These are phyloP conservation scores for Fraxinus nigra DNA, from an alignment of 305 asterid species.

Conservation along the genomic window DNA sequence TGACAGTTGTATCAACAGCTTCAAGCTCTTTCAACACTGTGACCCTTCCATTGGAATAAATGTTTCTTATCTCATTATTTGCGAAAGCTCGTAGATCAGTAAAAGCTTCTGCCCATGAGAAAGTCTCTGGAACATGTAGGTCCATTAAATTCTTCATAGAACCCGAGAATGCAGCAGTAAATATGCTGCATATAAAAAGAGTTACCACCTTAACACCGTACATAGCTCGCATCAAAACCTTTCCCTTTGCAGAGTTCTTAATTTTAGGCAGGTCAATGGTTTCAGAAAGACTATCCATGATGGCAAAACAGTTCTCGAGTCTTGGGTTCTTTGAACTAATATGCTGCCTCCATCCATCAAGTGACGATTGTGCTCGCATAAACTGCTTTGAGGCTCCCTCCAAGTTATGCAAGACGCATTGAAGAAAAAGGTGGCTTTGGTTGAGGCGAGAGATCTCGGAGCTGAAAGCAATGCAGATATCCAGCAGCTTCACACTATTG, in stretches of 20 bases:
- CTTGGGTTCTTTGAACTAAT: slow-evolving; percentile 58
- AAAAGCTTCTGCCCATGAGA: slow-evolving; percentile 63
- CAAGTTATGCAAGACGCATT: slow-evolving; percentile 53
- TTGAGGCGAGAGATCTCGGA: slow-evolving; percentile 75
- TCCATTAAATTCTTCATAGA: slow-evolving; percentile 57
- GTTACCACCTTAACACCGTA: slow-evolving; percentile 72
- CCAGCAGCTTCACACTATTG: slow-evolving; percentile 75
- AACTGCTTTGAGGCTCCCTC: slow-evolving; percentile 47
- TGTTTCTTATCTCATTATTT: slow-evolving; percentile 55
- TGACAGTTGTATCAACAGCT: slow-evolving; percentile 57
- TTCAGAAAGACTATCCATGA: slow-evolving; percentile 55
- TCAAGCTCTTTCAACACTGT: slow-evolving; percentile 70
- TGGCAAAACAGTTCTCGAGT: slow-evolving; percentile 62
- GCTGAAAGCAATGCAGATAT: slow-evolving; percentile 78
- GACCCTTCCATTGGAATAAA: slow-evolving; percentile 40
- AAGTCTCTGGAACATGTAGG: slow-evolving; percentile 41
- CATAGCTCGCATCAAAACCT: slow-evolving; percentile 81
- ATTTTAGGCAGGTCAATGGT: slow-evolving; percentile 73
- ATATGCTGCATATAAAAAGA: slow-evolving; percentile 58
- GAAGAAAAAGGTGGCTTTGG: slow-evolving; percentile 75
- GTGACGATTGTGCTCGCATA: slow-evolving; percentile 56
- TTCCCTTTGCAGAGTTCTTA: slow-evolving; percentile 79
- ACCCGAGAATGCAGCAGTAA: slow-evolving; percentile 70
- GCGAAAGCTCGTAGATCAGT: slow-evolving; percentile 49
- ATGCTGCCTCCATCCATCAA: slow-evolving; percentile 79